phyloP scores from a whole-genome alignment of 2,329 filamentous ascomycete species.

The Scleromitrula shiraiana region DNA sequence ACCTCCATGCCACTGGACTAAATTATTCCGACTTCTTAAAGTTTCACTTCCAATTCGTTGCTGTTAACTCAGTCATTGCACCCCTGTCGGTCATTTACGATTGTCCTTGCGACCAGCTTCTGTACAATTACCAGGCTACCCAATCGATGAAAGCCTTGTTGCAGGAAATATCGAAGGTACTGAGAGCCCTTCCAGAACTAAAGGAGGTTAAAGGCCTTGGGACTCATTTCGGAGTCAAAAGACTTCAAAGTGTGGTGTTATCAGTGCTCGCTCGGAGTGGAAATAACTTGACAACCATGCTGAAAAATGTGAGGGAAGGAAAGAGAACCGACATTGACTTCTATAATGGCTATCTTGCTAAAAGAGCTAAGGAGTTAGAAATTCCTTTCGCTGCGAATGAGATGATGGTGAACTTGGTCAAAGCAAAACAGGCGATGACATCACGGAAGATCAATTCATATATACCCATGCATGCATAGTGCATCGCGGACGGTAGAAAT shows the following conservation, averaged over 20 bases:
- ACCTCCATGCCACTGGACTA: slow-evolving; percentile 52
- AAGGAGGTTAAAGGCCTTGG: slow-evolving; percentile 44
- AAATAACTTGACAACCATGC: slow-evolving; percentile 50
- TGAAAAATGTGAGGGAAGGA: slow-evolving; percentile 54
- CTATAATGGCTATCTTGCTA: slow-evolving; percentile 81
- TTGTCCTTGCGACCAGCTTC: slow-evolving; percentile 62
- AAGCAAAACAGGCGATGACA: slow-evolving; percentile 49
- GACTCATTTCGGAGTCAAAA: slow-evolving; percentile 49
- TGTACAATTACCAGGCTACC: slow-evolving; percentile 57
- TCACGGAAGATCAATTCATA: slow-evolving; percentile 20
- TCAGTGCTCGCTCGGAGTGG: slow-evolving; percentile 46
- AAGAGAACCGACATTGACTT: slow-evolving; percentile 69
- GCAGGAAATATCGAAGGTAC: slow-evolving; percentile 64
- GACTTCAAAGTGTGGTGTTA: slow-evolving; percentile 53
- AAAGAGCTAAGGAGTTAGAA: slow-evolving; percentile 62
- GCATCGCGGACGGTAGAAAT: no score
- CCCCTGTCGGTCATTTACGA: slow-evolving; percentile 75
- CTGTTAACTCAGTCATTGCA: slow-evolving; percentile 70
- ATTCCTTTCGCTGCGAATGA: slow-evolving; percentile 67
- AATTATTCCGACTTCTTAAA: slow-evolving; percentile 55
- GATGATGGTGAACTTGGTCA: slow-evolving; percentile 63
- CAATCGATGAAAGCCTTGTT: slow-evolving; percentile 64
- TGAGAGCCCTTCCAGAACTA: slow-evolving; percentile 68
- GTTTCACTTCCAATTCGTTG: slow-evolving; percentile 70
- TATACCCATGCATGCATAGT: slow-evolving; percentile 23